These are phyloP conservation scores for Rhizomucor pusillus DNA, from an alignment of 371 early-diverging fungal species.

Conservation along the genomic window DNA sequence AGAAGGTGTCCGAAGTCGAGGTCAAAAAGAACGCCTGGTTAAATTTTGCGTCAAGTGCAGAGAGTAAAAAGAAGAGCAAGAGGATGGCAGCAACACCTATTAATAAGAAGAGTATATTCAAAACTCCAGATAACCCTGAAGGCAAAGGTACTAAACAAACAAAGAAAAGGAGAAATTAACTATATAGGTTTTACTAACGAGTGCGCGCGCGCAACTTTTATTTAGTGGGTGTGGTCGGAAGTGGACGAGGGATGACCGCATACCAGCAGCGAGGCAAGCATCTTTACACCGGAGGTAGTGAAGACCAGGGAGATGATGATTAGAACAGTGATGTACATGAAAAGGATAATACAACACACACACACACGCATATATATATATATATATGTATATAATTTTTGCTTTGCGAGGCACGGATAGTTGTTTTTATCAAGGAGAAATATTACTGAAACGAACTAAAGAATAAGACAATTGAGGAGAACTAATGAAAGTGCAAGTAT, in stretches of 20 bases:
- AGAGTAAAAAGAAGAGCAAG: slow-evolving; percentile 48
- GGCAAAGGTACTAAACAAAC: slow-evolving; percentile 51
- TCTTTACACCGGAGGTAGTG: slow-evolving; percentile 33
- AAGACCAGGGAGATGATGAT: slow-evolving; percentile 3
- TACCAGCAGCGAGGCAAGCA: slow-evolving; percentile 69
- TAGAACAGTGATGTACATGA: no score
- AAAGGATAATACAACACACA: no score
- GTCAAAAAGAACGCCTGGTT: slow-evolving; percentile 81
- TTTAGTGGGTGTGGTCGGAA: slow-evolving; percentile 67
- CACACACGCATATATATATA: no score
- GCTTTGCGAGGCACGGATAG: no score
- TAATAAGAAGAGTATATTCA: slow-evolving; percentile 70
- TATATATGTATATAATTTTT: no score
- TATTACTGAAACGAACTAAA: no score
- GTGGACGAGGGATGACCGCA: slow-evolving; percentile 70
- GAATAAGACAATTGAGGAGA: no score
- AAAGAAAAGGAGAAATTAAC: background rate
- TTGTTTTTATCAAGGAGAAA: no score
- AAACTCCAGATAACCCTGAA: slow-evolving; percentile 65
- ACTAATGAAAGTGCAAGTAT: no score
- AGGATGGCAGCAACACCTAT: slow-evolving; percentile 34
- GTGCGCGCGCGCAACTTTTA: background rate
- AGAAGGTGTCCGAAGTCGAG: slow-evolving; percentile 63
- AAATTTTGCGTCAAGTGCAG: slow-evolving; percentile 63
- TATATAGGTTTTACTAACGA: background rate